Evolutionary conservation across 257 asterid species (phyloP).

Genomic region (Solanum chilense): DNA sequence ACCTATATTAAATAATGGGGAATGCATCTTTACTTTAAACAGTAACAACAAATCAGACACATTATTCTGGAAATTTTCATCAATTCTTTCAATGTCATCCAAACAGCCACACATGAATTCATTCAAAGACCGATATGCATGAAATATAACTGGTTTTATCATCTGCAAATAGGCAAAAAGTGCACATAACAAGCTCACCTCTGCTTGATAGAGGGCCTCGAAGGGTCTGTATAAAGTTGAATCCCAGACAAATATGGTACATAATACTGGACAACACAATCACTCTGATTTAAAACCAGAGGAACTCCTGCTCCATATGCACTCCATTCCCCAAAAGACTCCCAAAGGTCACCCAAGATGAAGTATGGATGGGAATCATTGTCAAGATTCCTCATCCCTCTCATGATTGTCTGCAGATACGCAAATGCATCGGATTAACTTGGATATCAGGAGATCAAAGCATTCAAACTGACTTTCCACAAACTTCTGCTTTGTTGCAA

Average conservation of each 20-base stretch:
- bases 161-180: neutral
- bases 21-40: neutral
- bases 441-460: neutral
- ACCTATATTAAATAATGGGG: neutral
- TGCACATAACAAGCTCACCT: slow-evolving; percentile 22
- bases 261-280: slow-evolving; percentile 77
- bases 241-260: slow-evolving; percentile 87
- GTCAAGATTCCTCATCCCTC: slow-evolving; percentile 40
- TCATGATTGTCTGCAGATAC: slow-evolving; percentile 57
- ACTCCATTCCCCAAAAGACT: slow-evolving; percentile 89
- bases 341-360: slow-evolving; percentile 91
- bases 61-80: neutral
- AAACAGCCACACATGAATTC: neutral
- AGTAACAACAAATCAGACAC: neutral
- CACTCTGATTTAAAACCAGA: slow-evolving; percentile 49
- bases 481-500: neutral
- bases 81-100: neutral
- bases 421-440: slow-evolving; percentile 8
- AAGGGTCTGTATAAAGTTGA: slow-evolving; percentile 69
- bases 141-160: neutral
- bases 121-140: neutral
- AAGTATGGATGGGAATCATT: slow-evolving; percentile 58
- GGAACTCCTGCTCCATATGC: slow-evolving; percentile 97
- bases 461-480: neutral
- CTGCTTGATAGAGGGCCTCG: slow-evolving; percentile 30